Conservation (phyloP, 2,329 filamentous ascomycete species). For the Penicillium corylophilum region DNA sequence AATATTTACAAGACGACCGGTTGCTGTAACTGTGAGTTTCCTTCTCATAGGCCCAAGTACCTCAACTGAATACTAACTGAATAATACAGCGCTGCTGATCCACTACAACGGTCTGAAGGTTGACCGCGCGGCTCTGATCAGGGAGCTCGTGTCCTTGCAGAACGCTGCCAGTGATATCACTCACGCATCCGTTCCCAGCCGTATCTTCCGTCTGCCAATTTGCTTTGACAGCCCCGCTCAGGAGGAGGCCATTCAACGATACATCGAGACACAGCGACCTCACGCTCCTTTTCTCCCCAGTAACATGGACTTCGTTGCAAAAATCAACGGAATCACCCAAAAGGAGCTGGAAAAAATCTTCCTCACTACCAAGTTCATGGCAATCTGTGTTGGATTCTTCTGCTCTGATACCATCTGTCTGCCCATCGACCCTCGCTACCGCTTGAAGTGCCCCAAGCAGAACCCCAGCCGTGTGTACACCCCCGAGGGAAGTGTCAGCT, state of each 20-base stretch:
- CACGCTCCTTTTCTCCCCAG: conserved; percentile 63
- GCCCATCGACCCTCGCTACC: conserved; percentile 55
- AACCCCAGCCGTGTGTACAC: conserved; percentile 59
- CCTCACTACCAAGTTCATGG: conserved; percentile 51
- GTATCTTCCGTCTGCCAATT: conserved; percentile 48
- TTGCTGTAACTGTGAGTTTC: conserved; percentile 8
- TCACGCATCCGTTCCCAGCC: conserved; percentile 43
- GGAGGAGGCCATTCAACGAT: conserved; percentile 57
- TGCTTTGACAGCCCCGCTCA: conserved; percentile 41
- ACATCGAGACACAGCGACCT: conserved; percentile 61
- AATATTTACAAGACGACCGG: conserved; percentile 22
- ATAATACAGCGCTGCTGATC: conserved; percentile 20
- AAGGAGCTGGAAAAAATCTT: conserved; percentile 54
- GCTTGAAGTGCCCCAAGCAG: conserved; percentile 56
- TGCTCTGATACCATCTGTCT: conserved; percentile 54
- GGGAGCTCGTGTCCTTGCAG: conserved; percentile 38
- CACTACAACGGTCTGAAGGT: conserved; percentile 44
- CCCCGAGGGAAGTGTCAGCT: conserved; percentile 56
- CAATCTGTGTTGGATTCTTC: conserved; percentile 57
- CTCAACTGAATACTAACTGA: no score
- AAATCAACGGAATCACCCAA: conserved; percentile 53
- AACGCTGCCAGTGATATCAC: conserved; percentile 41
- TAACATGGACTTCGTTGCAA: conserved; percentile 58
- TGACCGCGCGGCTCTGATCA: no score
- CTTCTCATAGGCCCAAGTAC: no score